Conservation (phyloP, 1,284 basidiomycete genomes). For the Cutaneotrichosporon curvatum region DNA sequence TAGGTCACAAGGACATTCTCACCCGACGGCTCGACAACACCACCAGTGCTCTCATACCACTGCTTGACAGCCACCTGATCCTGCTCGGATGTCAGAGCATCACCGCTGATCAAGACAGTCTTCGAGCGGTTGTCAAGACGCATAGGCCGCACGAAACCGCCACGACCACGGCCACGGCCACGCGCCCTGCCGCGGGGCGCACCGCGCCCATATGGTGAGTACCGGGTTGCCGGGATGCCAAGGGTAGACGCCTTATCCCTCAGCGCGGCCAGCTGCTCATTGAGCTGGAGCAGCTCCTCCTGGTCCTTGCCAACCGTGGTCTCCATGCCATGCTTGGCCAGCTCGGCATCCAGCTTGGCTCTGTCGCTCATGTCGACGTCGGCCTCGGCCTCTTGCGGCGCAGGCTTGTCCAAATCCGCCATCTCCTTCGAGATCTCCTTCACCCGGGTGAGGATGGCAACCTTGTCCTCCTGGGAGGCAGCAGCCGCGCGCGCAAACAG, state of each 20-base stretch:
- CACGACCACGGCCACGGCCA: conserved; percentile 52
- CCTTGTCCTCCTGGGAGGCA: conserved; percentile 58
- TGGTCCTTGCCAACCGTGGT: conserved; percentile 49
- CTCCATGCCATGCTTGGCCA: conserved; percentile 62
- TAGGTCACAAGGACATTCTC: conserved; percentile 34
- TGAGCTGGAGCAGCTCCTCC: conserved; percentile 35
- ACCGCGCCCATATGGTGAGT: conserved; percentile 59
- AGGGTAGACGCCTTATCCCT: conserved; percentile 48
- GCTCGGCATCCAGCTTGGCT: conserved; percentile 46
- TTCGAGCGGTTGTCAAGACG: conserved; percentile 86
- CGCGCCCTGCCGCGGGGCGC: conserved; percentile 56
- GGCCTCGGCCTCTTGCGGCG: conserved; percentile 31
- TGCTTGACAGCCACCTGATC: conserved; percentile 57
- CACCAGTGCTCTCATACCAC: conserved; percentile 67
- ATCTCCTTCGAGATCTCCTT: conserved; percentile 76
- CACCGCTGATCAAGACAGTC: conserved; percentile 65
- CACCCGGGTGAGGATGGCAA: conserved; percentile 66
- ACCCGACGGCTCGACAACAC: conserved; percentile 14
- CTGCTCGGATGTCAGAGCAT: conserved; percentile 47
- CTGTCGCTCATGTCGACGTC: conserved; percentile 39
- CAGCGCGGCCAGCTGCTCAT: conserved; percentile 34
- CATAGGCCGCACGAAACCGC: conserved; percentile 56
- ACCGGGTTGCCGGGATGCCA: conserved; percentile 35
- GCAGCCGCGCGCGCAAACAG: conserved; percentile 66
- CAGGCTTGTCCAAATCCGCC: conserved; percentile 48